Evolutionary conservation across 2,329 filamentous ascomycete genomes (phyloP).

Genomic region (Scleromitrula shiraiana): DNA sequence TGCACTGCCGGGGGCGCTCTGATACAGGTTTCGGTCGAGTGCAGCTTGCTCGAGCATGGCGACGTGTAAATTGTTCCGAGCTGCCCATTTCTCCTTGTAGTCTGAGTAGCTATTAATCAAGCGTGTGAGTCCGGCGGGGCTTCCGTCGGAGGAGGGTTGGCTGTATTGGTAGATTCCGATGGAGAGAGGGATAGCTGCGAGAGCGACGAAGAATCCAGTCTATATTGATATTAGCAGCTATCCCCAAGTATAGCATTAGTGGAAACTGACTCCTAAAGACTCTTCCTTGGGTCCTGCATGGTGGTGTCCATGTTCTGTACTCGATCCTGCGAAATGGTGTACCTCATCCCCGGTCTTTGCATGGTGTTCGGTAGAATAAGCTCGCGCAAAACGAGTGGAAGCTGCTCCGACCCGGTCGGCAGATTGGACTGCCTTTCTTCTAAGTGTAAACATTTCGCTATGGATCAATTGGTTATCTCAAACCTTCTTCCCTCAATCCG

Average conservation of each 20-base stretch:
- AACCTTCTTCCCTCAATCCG: neutral
- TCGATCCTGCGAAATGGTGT: slow-evolving; percentile 15
- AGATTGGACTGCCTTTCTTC: slow-evolving; percentile 28
- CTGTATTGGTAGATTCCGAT: slow-evolving; percentile 39
- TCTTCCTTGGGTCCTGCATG: slow-evolving; percentile 36
- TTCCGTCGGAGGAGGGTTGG: slow-evolving; percentile 30
- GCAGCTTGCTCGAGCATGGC: slow-evolving; percentile 55
- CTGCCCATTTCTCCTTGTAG: slow-evolving; percentile 43
- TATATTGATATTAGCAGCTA: slow-evolving; percentile 22
- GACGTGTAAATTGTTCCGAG: slow-evolving; percentile 52
- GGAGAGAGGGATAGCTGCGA: slow-evolving; percentile 38
- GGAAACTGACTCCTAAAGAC: slow-evolving; percentile 41
- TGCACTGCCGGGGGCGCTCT: slow-evolving; percentile 35
- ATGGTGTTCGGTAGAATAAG: slow-evolving; percentile 20
- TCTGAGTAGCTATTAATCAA: slow-evolving; percentile 48
- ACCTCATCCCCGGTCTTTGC: slow-evolving; percentile 19
- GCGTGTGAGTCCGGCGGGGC: slow-evolving; percentile 36
- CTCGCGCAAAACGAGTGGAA: slow-evolving; percentile 12
- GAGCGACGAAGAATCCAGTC: slow-evolving; percentile 39
- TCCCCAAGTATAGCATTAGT: neutral
- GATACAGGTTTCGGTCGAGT: slow-evolving; percentile 53
- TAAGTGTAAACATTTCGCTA: slow-evolving; percentile 27
- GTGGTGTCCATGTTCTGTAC: slow-evolving; percentile 26
- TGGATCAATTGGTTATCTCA: slow-evolving; percentile 23
- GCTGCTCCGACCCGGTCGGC: slow-evolving; percentile 19